Evolutionary conservation across 2,329 filamentous ascomycete species (phyloP), one percentile per base, ranked within the genome.

Genomic region (Fusarium xylarioides): DNA sequence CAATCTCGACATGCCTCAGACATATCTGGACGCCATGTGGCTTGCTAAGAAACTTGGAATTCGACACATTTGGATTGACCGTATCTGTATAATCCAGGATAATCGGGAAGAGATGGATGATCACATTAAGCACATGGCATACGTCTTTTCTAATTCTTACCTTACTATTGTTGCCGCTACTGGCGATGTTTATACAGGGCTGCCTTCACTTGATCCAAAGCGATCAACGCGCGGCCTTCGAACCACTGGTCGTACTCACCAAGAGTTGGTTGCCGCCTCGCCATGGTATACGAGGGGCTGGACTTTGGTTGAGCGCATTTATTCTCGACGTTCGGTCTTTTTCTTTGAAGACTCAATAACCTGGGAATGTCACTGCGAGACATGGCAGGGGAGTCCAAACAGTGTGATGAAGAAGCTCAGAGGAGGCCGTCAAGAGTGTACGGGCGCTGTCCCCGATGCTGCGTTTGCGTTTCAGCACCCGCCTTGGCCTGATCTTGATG

Each of bases 291-390:
- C 77, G 2, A 79, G 84, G 37, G 83, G 80, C 37, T 86, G 84
- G 84, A 85, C 84, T 11, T 74, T 86, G 23, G 82, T 85, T 65
- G 84, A 86, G 65, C 78, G 78, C 5, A 74, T 84, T 19, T 86
- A 85, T 70, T 82, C 84, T 30, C 79, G 84, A 34, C 82, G 84
- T 15, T 79, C 80, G 16, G 78, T 85, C 57, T 85, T 83, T 74
- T 81, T 86, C 70, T 85, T 85, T 57, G 81, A 84, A 35, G 82
- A 85, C 28, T 66, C 78, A 14, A 78, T 85, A 18, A 83, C 83
- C 4, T 85, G 84, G 84, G 82, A 85, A 66, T 86, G 84, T 56
- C 84, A 86, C 71, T 85, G 84, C 76, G 81, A 84, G 38, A 74
- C 81, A 8, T 85, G 83, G 82, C 81, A 84, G 59, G 80, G 81